Base-by-base conservation (phyloP, 2,329 filamentous ascomycete species). In the Alternaria angustiovoidea region DNA sequence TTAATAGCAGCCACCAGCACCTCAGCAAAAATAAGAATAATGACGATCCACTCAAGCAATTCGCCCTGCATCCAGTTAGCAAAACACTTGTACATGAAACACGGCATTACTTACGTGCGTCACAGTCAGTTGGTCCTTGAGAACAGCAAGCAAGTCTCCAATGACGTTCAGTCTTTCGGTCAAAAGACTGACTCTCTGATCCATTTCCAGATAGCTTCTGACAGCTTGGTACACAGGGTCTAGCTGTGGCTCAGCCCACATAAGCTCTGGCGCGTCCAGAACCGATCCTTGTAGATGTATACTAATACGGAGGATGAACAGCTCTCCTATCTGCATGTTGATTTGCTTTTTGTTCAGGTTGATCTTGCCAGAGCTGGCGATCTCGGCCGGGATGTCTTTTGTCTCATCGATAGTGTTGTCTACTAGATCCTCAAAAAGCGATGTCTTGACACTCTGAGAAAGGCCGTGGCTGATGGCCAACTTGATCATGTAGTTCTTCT, bases 311-410 rank as follows among this genome's bases (percentile, higher is more conserved):
- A 99, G 83, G 75, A 99, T 98, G 80, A 99, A 99, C 54, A 99
- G 87, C 81, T 99, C 94, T 77, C 95, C 95, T 62, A 99, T 97
- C 80, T 98, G 94, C 94, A 98, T 98, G 83, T 98, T 98, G 84
- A 99, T 97, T 77, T 98, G 89, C 60, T 89, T 88, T 43, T 94
- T 89, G 59, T 89, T 93, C 59, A 99, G 87, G 56, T 92, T 90
- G 74, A 99, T 95, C 74, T 94, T 95, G 65, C 95, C 95, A 0
- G 94, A 97, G 66, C 91, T 83, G 3, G 95, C 94, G 69, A 99
- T 97, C 78, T 97, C 92, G 8, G 92, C 90, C 0, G 95, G 95
- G 5, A 99, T 91, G 60, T 96, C 92, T 76, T 96, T 96, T 72
- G 94, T 97, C 1, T 91, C 90, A 67, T 96, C 91, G 70, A 99